phyloP scores from a whole-genome alignment of 306 rosid genomes.

The Elaeagnus macrophylla region DNA sequence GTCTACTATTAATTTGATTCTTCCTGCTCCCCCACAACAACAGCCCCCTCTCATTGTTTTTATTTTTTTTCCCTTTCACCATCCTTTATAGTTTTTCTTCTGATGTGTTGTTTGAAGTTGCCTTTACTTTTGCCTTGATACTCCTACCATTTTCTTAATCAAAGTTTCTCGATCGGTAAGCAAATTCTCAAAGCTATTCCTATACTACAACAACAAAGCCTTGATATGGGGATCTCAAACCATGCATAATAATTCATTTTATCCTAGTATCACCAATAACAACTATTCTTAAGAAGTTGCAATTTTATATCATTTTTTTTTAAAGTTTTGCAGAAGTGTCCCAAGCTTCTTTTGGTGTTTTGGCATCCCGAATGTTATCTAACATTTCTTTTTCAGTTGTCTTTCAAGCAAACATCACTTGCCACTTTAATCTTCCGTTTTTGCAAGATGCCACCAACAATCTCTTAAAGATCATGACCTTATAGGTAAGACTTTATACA shows the following conservation, averaged over 20 bases:
- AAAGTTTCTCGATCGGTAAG: not conserved
- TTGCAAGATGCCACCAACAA: too few species aligned
- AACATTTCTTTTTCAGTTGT: not conserved
- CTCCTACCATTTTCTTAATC: not conserved
- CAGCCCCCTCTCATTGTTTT: too few species aligned
- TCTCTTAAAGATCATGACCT: too few species aligned
- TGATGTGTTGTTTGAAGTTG: too few species aligned
- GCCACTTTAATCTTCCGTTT: too few species aligned
- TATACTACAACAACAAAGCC: not conserved
- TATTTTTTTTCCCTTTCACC: too few species aligned
- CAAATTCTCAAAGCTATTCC: not conserved
- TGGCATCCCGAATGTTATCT: not conserved
- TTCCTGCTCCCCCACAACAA: too few species aligned
- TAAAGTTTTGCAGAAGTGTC: not conserved
- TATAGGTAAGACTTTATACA: too few species aligned
- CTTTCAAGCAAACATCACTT: not conserved
- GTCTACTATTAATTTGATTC: too few species aligned
- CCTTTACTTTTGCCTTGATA: not conserved
- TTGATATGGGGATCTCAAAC: not conserved
- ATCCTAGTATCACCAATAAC: not conserved
- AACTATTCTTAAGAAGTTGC: not conserved
- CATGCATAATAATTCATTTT: constrained; percentile 3
- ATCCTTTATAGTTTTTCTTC: too few species aligned
- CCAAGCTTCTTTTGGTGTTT: not conserved
- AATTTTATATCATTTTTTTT: not conserved